These are phyloP conservation scores for Nitzschia sp. DNA, from an alignment of 108 stramenopile species.

Conservation along the genomic window DNA sequence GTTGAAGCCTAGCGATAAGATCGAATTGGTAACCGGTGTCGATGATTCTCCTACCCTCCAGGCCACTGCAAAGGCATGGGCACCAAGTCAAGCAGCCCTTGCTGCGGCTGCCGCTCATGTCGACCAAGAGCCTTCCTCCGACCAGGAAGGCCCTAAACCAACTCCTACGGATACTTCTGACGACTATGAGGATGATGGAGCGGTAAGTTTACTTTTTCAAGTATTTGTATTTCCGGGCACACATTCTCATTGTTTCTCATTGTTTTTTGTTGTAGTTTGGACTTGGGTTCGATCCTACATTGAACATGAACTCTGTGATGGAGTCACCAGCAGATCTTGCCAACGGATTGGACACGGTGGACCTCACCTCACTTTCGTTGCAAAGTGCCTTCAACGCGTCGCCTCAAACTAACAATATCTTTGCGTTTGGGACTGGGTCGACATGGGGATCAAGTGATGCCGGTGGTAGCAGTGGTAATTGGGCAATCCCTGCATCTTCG, in stretches of 20 bases:
- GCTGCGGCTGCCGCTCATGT: constrained; percentile 25
- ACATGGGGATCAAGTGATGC: constrained; percentile 44
- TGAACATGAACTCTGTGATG: constrained; percentile 69
- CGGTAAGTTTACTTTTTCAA: constrained; percentile 24
- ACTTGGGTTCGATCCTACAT: constrained; percentile 74
- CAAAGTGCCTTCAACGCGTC: constrained; percentile 28
- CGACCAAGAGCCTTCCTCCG: constrained; percentile 5
- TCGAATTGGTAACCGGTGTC: constrained; percentile 56
- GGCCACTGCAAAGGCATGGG: constrained; percentile 76
- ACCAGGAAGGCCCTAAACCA: no score
- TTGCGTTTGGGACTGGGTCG: constrained; percentile 65
- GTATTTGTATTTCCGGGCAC: no score
- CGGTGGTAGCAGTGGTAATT: constrained; percentile 20
- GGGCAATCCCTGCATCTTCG: constrained; percentile 24
- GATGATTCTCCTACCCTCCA: constrained; percentile 65
- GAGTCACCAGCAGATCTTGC: constrained; percentile 46
- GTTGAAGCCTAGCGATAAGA: constrained; percentile 64
- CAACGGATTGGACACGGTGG: constrained; percentile 44
- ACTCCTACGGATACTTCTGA: constrained; percentile 4
- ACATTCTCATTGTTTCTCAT: constrained; percentile 6
- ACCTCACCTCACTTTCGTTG: constrained; percentile 38
- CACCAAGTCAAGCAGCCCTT: constrained; percentile 62
- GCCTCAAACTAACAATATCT: constrained; percentile 52
- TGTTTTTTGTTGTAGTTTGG: constrained; percentile 46
- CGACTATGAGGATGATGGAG: constrained; percentile 39